These are phyloP conservation scores for Penicillium crystallinum DNA, from an alignment of 495 filamentous ascomycete genomes.

Conservation along the genomic window DNA sequence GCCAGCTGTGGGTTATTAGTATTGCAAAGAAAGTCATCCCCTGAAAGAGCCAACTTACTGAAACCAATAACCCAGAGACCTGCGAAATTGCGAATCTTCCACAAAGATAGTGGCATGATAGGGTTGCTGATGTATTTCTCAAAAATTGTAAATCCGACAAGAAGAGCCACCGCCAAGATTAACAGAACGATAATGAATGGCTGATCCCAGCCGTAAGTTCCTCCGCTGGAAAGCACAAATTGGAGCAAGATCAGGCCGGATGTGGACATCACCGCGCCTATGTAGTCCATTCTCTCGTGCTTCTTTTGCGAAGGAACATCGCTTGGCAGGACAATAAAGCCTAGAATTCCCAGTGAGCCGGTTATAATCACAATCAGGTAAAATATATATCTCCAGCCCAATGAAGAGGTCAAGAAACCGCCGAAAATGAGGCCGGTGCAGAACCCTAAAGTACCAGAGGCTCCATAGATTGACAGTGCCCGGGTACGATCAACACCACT, in stretches of 20 bases:
- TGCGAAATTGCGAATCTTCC: constrained; percentile 35
- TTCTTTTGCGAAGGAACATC: constrained; percentile 16
- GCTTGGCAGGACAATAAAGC: constrained; percentile 31
- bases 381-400: constrained; percentile 37
- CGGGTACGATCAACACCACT: constrained; percentile 31
- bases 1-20: constrained; percentile 24
- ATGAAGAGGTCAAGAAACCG: constrained; percentile 32
- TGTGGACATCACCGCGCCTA: constrained; percentile 30
- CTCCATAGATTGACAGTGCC: constrained; percentile 32
- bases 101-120: constrained; percentile 32
- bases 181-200: constrained; percentile 45
- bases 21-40: not conserved
- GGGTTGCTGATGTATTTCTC: constrained; percentile 32
- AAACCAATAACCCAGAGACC: constrained; percentile 36
- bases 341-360: constrained; percentile 23
- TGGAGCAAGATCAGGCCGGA: constrained; percentile 33
- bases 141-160: constrained; percentile 33
- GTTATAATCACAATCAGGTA: constrained; percentile 34
- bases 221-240: constrained; percentile 34
- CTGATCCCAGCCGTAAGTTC: constrained; percentile 40
- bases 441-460: constrained; percentile 35
- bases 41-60: constrained; percentile 18
- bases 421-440: constrained; percentile 34
- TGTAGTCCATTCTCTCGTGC: constrained; percentile 28
- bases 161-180: constrained; percentile 33